Evolutionary conservation across 2,329 filamentous ascomycete species (phyloP).

Genomic region (Orbilia ellipsospora): DNA sequence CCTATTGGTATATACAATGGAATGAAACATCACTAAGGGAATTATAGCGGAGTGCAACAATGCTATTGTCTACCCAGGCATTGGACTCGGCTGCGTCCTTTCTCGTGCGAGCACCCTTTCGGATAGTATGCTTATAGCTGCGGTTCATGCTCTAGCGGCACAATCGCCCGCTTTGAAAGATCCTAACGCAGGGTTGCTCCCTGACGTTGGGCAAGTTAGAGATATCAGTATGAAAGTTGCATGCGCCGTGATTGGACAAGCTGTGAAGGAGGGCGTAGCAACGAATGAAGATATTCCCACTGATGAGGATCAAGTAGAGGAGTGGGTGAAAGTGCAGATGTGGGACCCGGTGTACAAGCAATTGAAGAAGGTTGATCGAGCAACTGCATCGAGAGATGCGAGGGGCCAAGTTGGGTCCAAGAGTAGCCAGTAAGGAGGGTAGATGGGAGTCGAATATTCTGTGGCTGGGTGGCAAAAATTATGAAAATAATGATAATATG

Average conservation of each 20-base stretch:
- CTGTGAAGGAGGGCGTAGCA: constrained; percentile 75
- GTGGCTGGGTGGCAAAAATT: constrained; percentile 21
- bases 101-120: constrained; percentile 75
- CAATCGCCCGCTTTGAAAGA: constrained; percentile 77
- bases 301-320: constrained; percentile 69
- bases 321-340: constrained; percentile 83
- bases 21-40: constrained; percentile 60
- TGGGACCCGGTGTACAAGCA: constrained; percentile 78
- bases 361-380: constrained; percentile 69
- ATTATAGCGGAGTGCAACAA: constrained; percentile 85
- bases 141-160: constrained; percentile 76
- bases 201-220: constrained; percentile 78
- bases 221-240: constrained; percentile 83
- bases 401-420: constrained; percentile 68
- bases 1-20: constrained; percentile 59
- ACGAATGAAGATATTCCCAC: constrained; percentile 74
- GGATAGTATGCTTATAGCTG: constrained; percentile 83
- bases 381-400: constrained; percentile 69
- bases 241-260: constrained; percentile 76
- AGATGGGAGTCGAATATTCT: constrained; percentile 1
- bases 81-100: constrained; percentile 82
- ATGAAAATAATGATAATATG: no score
- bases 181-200: constrained; percentile 74
- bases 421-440: constrained; percentile 42
- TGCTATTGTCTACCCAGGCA: constrained; percentile 84